Evolutionary conservation across 2,329 filamentous ascomycete genomes (phyloP), one percentile per base, ranked within the genome.

Genomic region (Fusarium algeriense): DNA sequence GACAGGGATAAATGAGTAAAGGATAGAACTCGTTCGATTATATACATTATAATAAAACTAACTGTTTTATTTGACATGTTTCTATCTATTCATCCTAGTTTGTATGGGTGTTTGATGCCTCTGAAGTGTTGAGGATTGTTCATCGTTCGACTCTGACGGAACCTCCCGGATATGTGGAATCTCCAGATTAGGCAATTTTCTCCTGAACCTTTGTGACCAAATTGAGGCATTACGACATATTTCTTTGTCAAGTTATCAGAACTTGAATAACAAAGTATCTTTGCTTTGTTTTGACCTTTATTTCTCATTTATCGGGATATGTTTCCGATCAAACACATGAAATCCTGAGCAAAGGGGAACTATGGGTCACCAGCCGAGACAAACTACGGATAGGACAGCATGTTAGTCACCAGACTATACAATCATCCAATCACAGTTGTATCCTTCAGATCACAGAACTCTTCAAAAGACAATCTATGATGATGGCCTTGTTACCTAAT

Each of bases 171-270:
- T 35, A 28, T 41, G 32, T 44, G 40, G 57, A 44, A 44, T 44
- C 38, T 59, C 55, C 30, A 54, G 11, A 44, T 37, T 60, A 60
- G 57, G 57, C 57, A 55, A 26, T 55, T 55, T 55, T 55, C 48
- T 53, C 48, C 48, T 13, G 19, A 34, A 15, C 14, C 37, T 20
- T 20, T 35, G 20, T 35, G 48, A 20, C 28, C 30, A 38, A n/a
- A 30, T 12, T 20, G 15, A 50, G 30, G 46, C 30, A 35, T 50
- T 26, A 19, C 46, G 15, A 17, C 20, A 35, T 34, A 32, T 17
- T 19, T 50, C 20, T 50, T 35, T 50, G 15, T 35, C 34, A 32
- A 23, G 15, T 12, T 50, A 35, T 19, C 23, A 6, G 23, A 19
- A 23, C 20, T 50, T 12, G 15, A 26, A 23, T n/a, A 55, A 19